Conservation (phyloP, 2,329 filamentous ascomycete genomes). For the Daldinia sp. region DNA sequence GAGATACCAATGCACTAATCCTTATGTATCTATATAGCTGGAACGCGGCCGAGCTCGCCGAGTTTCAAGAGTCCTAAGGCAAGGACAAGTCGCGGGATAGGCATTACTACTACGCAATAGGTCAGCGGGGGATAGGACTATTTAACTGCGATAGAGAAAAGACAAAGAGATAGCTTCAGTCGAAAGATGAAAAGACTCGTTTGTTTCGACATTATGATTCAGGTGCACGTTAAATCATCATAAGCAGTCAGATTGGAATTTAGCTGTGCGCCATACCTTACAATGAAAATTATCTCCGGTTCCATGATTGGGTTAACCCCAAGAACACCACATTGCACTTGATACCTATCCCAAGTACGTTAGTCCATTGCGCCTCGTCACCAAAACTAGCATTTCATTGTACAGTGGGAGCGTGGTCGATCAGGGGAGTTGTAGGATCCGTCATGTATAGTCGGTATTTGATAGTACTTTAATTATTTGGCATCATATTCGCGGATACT, state of each 20-base stretch:
- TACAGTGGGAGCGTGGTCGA: conserved; percentile 20
- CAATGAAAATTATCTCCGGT: not conserved
- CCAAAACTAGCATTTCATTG: conserved; percentile 1
- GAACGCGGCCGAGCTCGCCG: conserved; percentile 64
- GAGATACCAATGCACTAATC: conserved; percentile 45
- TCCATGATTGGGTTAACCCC: not conserved
- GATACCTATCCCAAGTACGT: conserved; percentile 4
- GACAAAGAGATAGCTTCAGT: conserved; percentile 67
- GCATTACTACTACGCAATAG: conserved; percentile 20
- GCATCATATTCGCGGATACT: conserved; percentile 52
- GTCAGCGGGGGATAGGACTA: conserved; percentile 37
- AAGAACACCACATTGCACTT: not conserved
- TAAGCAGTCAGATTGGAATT: conserved; percentile 52
- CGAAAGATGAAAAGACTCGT: conserved; percentile 85
- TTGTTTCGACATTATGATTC: conserved; percentile 75
- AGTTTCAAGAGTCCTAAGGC: conserved; percentile 59
- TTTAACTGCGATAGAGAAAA: conserved; percentile 38
- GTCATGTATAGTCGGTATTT: conserved; percentile 60
- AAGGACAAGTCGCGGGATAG: not conserved
- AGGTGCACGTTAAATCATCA: conserved; percentile 86
- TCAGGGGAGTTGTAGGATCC: conserved; percentile 52
- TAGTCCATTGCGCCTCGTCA: conserved; percentile 6
- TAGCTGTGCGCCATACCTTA: conserved; percentile 45
- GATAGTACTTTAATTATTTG: conserved; percentile 58
- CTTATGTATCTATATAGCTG: conserved; percentile 55